These are phyloP conservation scores for Metarhizium anisopliae DNA, from an alignment of 2,329 filamentous ascomycete genomes.

Conservation along the genomic window DNA sequence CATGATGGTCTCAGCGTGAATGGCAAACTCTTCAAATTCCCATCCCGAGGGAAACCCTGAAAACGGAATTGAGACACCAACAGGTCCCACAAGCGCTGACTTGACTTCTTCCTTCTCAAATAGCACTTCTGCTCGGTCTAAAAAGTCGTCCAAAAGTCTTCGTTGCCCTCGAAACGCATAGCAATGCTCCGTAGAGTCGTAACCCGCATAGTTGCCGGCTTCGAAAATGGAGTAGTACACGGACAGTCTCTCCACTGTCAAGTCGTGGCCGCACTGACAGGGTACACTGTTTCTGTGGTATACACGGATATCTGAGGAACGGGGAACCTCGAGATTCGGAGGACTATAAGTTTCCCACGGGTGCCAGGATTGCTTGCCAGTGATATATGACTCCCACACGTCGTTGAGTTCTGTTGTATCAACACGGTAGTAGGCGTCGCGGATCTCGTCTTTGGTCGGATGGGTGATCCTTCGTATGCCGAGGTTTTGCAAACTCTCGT, in stretches of 20 bases:
- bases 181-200: slow-evolving; percentile 1
- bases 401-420: not conserved
- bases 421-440: not conserved
- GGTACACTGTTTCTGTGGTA: not conserved
- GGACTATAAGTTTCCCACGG: not conserved
- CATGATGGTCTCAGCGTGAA: not conserved
- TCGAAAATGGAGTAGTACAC: not conserved
- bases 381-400: not conserved
- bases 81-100: not conserved
- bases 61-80: not conserved
- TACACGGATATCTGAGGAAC: slow-evolving; percentile 1
- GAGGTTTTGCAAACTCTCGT: not conserved
- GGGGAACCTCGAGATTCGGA: not conserved
- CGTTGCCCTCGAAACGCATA: slow-evolving; percentile 9
- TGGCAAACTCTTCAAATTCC: slow-evolving; percentile 2
- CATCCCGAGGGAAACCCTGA: not conserved
- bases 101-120: not conserved
- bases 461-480: not conserved
- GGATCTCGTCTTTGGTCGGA: not conserved
- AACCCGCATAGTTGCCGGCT: slow-evolving; percentile 6
- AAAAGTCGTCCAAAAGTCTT: slow-evolving; percentile 4
- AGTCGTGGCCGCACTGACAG: slow-evolving; percentile 1
- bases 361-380: not conserved
- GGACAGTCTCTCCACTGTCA: not conserved
- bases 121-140: not conserved